Percentiles rank a stretch among this genome's conserved stretches.
These are phyloP conservation scores for Rutidosis leptorrhynchoides DNA, from an alignment of 129 eudicot genomes.

Conservation along the genomic window DNA sequence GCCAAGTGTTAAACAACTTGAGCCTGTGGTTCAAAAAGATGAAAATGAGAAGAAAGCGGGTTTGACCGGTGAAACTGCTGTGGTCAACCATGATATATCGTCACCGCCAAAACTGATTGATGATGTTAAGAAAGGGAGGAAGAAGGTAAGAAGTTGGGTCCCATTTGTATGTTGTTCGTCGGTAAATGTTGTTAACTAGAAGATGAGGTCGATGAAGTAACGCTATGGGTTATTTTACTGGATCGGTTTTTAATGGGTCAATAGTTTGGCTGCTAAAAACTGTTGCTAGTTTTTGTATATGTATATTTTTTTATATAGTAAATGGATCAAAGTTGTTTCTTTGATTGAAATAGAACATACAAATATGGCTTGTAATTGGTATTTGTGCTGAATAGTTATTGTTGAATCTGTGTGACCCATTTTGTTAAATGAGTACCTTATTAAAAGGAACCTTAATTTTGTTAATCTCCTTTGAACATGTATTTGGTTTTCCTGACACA, in stretches of 20 bases:
- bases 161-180: slow-evolving; percentile 93
- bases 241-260: slow-evolving; percentile 1
- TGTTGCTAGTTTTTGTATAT: slow-evolving; percentile 21
- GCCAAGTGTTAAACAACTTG: slow-evolving; percentile 36
- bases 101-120: slow-evolving; percentile 66
- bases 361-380: slow-evolving; percentile 23
- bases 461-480: background rate
- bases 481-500: background rate
- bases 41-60: slow-evolving; percentile 33
- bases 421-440: background rate
- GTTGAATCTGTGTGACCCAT: slow-evolving; percentile 1
- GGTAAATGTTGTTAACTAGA: slow-evolving; percentile 41
- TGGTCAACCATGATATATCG: slow-evolving; percentile 43
- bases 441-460: background rate
- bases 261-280: slow-evolving; percentile 10
- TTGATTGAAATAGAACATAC: slow-evolving; percentile 25
- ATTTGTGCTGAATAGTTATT: slow-evolving; percentile 1
- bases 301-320: slow-evolving; percentile 28
- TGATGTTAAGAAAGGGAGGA: slow-evolving; percentile 64
- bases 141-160: slow-evolving; percentile 59
- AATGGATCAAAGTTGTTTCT: slow-evolving; percentile 21
- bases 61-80: slow-evolving; percentile 24
- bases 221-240: slow-evolving; percentile 9
- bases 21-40: slow-evolving; percentile 31
- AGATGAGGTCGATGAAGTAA: slow-evolving; percentile 6